Percentiles rank a stretch among this genome's conserved stretches.
Conservation (phyloP, 2,329 filamentous ascomycete genomes). For the Escovopsis sp. region DNA sequence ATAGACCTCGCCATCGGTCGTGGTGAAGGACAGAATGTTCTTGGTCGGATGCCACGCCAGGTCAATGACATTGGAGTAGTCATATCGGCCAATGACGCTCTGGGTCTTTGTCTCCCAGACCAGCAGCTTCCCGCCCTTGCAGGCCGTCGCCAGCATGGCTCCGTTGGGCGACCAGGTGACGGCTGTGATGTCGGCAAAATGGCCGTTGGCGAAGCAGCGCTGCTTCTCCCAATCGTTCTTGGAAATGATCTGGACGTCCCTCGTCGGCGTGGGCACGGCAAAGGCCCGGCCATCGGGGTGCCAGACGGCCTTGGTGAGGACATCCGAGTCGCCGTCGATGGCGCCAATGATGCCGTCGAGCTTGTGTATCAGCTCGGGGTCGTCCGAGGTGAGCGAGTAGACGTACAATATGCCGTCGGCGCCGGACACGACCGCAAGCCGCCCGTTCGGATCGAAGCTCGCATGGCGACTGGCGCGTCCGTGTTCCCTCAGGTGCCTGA, state of each 20-base stretch:
- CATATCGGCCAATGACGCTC: slow-evolving; percentile 60
- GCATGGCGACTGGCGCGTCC: slow-evolving; percentile 81
- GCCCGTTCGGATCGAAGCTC: slow-evolving; percentile 69
- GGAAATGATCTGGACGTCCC: slow-evolving; percentile 79
- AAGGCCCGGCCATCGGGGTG: slow-evolving; percentile 91
- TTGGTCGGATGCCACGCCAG: slow-evolving; percentile 82
- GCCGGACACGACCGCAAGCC: slow-evolving; percentile 65
- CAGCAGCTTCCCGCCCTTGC: slow-evolving; percentile 52
- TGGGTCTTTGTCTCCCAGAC: slow-evolving; percentile 89
- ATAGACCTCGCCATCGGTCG: slow-evolving; percentile 81
- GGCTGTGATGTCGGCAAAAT: slow-evolving; percentile 73
- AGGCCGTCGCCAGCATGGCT: slow-evolving; percentile 62
- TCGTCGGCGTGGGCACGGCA: slow-evolving; percentile 66
- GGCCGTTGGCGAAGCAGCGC: slow-evolving; percentile 61
- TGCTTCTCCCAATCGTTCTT: slow-evolving; percentile 81
- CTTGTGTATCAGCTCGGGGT: slow-evolving; percentile 68
- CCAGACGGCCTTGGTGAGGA: slow-evolving; percentile 66
- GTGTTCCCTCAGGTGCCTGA: slow-evolving; percentile 72
- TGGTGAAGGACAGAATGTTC: slow-evolving; percentile 85
- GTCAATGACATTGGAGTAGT: slow-evolving; percentile 72
- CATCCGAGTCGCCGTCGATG: slow-evolving; percentile 58
- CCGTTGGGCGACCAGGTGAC: slow-evolving; percentile 92
- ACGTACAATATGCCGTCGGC: slow-evolving; percentile 83
- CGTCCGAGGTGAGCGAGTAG: slow-evolving; percentile 65
- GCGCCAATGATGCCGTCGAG: slow-evolving; percentile 74